Evolutionary conservation across 208 protist genomes (phyloP).

Genomic region (Trypanosoma lewisi): DNA sequence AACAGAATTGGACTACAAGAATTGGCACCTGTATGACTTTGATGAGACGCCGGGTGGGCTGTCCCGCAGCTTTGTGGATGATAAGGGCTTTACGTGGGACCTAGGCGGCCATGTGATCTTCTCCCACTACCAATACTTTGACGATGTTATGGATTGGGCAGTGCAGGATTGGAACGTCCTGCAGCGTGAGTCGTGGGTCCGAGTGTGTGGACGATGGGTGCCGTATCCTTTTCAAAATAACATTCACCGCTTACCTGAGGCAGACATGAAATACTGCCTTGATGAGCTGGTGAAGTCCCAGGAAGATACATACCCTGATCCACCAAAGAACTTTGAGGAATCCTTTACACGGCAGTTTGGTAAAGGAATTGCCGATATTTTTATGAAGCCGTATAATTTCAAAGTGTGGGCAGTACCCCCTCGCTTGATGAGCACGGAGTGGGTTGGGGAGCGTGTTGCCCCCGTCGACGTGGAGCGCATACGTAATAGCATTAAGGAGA

Average conservation of each 20-base stretch:
- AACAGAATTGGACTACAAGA: slow-evolving; percentile 39
- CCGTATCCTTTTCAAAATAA: slow-evolving; percentile 83
- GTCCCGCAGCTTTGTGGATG: slow-evolving; percentile 49
- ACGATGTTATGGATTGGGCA: slow-evolving; percentile 65
- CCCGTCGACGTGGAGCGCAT: slow-evolving; percentile 60
- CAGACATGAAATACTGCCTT: slow-evolving; percentile 42
- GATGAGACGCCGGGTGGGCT: slow-evolving; percentile 44
- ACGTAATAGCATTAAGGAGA: slow-evolving; percentile 41
- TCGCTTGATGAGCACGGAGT: slow-evolving; percentile 57
- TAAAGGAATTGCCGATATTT: slow-evolving; percentile 51
- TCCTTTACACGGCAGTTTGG: slow-evolving; percentile 62
- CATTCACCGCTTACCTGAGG: slow-evolving; percentile 61
- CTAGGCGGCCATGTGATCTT: slow-evolving; percentile 83
- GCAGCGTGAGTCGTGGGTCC: slow-evolving; percentile 60
- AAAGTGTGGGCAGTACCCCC: slow-evolving; percentile 81
- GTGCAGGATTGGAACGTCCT: slow-evolving; percentile 48
- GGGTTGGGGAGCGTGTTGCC: slow-evolving; percentile 78
- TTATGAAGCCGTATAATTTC: slow-evolving; percentile 84
- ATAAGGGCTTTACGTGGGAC: slow-evolving; percentile 73
- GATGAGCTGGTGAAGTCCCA: slow-evolving; percentile 41
- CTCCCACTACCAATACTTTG: slow-evolving; percentile 83
- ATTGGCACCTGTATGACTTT: slow-evolving; percentile 62
- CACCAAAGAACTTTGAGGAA: slow-evolving; percentile 53
- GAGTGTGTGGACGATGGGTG: slow-evolving; percentile 50
- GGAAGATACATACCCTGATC: slow-evolving; percentile 21